Base-by-base conservation (phyloP, 2,329 filamentous ascomycete species). In the Neonectria faginata region DNA sequence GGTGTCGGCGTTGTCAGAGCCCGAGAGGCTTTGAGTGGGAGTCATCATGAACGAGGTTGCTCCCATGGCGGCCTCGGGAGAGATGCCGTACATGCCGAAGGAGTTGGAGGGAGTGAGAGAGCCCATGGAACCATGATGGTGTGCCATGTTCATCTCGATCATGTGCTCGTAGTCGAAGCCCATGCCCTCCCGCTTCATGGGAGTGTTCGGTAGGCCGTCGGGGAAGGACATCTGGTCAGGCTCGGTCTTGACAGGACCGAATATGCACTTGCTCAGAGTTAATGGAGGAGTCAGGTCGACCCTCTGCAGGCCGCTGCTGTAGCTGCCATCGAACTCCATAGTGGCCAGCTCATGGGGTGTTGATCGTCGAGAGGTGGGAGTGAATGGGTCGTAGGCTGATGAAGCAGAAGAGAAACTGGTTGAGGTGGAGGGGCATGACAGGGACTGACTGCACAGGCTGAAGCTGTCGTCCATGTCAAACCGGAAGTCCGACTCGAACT, bases 301-400 rank as follows among this genome's bases (percentile, higher is more conserved):
- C 16, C 72, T 67, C 55, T 78, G 75, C 29, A 73, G 47, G 41
- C 69, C 50, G 57, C 57, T 62, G 56, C 65, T 70, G 53, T 75
- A 79, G 58, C 71, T 66, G n/a, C 70, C 73, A 18, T 82, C 77
- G 66, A 80, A 80, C 48, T 80, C 78, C 66, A 82, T 70, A 55
- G 70, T 71, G 41, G 78, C 67, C 50, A 79, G 73, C 59, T 78
- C 76, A 67, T 80, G 75, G 9, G 82, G 80, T 18, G 80, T 80
- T 48, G 82, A 83, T 60, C 81, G 79, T 72, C 80, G 76, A 60
- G 82, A 83, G 31, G 76, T 79, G 48, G 82, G 82, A 44, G 82
- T 84, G 64, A 79, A 83, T 27, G 81, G 77, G 44, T 81, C 81
- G 76, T 81, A 83, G 56, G 73, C 69, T 33, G 79, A 80, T 29